Conservation (phyloP, 306 rosid species). For the Hippophae gyantsensis region DNA sequence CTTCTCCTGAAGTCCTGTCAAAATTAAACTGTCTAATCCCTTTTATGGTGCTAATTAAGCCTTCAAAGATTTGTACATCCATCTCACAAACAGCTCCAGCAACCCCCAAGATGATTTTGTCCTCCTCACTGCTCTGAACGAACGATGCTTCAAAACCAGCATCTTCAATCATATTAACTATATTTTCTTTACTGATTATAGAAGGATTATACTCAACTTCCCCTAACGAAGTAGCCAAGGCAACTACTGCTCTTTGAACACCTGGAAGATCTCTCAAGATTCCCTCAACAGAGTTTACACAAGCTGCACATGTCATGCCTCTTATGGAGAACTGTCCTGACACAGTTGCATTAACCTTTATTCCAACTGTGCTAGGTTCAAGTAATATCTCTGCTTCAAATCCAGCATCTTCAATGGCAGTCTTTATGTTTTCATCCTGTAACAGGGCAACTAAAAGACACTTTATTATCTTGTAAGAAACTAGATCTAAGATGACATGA, state of each 20-base stretch:
- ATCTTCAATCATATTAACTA: conserved; percentile 84
- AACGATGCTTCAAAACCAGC: conserved; percentile 86
- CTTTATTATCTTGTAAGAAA: conserved; percentile 11
- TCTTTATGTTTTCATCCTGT: conserved; percentile 77
- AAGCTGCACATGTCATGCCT: conserved; percentile 99
- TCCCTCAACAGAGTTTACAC: conserved; percentile 91
- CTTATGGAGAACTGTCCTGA: conserved; percentile 85
- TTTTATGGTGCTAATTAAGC: conserved; percentile 47
- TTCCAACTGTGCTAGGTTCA: conserved; percentile 51
- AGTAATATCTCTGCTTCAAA: conserved; percentile 88
- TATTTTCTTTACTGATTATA: conserved; percentile 63
- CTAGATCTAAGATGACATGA: neutral
- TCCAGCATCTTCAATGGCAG: conserved; percentile 95
- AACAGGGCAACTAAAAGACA: conserved; percentile 17
- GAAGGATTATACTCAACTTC: conserved; percentile 86
- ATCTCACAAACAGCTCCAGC: conserved; percentile 50
- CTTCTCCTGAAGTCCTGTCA: conserved; percentile 46
- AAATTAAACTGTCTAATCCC: conserved; percentile 62
- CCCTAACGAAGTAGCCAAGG: conserved; percentile 84
- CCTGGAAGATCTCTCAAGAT: conserved; percentile 76
- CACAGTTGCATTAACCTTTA: conserved; percentile 46
- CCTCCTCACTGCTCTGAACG: conserved; percentile 81
- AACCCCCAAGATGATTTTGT: conserved; percentile 57
- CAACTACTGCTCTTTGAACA: conserved; percentile 79
- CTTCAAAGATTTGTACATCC: conserved; percentile 59